These are phyloP conservation scores for Aspergillus uvarum DNA, from an alignment of 2,329 filamentous ascomycete species.

Conservation along the genomic window DNA sequence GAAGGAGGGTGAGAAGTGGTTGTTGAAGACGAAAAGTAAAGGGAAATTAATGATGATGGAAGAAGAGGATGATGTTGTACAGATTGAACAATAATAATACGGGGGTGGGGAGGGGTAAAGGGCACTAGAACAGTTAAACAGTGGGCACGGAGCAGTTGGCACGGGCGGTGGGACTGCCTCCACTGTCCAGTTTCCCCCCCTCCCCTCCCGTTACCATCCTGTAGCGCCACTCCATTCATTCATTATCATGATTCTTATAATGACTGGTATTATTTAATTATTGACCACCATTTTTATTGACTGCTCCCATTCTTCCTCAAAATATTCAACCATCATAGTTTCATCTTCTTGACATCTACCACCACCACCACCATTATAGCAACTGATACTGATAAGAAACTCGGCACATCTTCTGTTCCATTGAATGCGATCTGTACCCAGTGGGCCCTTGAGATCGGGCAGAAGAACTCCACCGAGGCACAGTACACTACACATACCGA, in stretches of 20 bases:
- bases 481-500: not conserved
- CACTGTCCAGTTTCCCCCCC: slow-evolving; percentile 5
- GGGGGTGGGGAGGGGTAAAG: slow-evolving; percentile 26
- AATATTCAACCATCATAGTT: not conserved
- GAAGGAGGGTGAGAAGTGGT: slow-evolving; percentile 7
- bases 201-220: no score
- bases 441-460: slow-evolving; percentile 12
- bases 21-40: slow-evolving; percentile 7
- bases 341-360: no score
- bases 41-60: slow-evolving; percentile 10
- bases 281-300: no score
- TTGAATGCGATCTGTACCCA: not conserved
- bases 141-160: not conserved
- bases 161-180: slow-evolving; percentile 16
- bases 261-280: no score
- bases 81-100: slow-evolving; percentile 6
- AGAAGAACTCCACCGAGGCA: slow-evolving; percentile 2
- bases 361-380: no score
- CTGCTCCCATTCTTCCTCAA: no score
- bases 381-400: no score
- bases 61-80: slow-evolving; percentile 8
- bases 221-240: no score
- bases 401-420: no score
- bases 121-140: not conserved
- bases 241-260: no score